Evolutionary conservation across 805 yeast species (phyloP), one percentile per base, ranked within the genome.

Genomic region (Nakazawaea wickerhamii): DNA sequence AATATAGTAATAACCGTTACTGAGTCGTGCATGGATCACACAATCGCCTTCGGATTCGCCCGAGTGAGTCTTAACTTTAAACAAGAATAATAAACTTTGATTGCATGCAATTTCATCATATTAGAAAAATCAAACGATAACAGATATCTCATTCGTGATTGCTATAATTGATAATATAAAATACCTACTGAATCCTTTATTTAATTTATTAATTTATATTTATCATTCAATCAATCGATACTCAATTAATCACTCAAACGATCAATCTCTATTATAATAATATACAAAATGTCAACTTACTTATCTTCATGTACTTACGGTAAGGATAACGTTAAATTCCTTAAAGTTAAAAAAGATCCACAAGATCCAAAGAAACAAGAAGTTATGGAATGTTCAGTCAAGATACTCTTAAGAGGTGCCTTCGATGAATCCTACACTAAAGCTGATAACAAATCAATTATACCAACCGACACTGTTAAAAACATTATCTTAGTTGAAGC

Each of bases 381-480:
- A 47, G 80, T 90, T 31, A 73, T 86, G 63, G 96, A 90, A 68
- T 86, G 95, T 41, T 83, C 88, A 44, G 95, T 85, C 44, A 71
- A 73, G 49, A 81, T 81, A 21, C 68, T 90, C 39, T 71, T 90
- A 45, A 79, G 75, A 52, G 97, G 97, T 48, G 75, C 72, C 44
- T 81, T 90, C 55, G 96, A 84, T 49, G 64, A 67, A 23, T 80
- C 95, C 3, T 90, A 85, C 70, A 90, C 96, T 39, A 57, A 81
- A 45, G 96, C 96, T 30, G 95, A 90, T 65, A 90, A 90, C 68
- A 59, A 84, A 2, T 76, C 84, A n/a, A 80, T 90, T 55, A 95
- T 90, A 38, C 96, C 97, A 46, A 90, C 97, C 7, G 96, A 89
- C 63, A 87, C 96, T 1, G 89, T 88, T 43, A 89, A 89, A 65